Conservation (phyloP, 208 protist species). For the Crithidia bombi region DNA sequence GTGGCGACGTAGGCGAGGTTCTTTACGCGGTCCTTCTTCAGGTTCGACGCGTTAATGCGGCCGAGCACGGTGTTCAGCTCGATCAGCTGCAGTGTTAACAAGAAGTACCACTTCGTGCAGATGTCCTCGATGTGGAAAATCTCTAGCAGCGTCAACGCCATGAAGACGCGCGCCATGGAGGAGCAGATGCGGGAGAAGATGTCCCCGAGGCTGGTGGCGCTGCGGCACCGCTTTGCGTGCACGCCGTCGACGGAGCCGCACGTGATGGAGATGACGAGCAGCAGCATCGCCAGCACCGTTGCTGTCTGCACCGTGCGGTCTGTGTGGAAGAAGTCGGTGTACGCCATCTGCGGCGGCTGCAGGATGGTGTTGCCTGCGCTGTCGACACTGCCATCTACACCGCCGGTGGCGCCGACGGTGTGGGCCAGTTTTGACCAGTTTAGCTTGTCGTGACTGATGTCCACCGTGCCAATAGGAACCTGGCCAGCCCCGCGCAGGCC, state of each 20-base stretch:
- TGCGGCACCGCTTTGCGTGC: slow-evolving; percentile 79
- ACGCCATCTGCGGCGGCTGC: slow-evolving; percentile 17
- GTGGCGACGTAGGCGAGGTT: slow-evolving; percentile 76
- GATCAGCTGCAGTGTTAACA: slow-evolving; percentile 78
- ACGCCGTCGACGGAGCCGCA: slow-evolving; percentile 84
- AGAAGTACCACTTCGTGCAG: slow-evolving; percentile 75
- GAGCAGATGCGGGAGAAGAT: slow-evolving; percentile 86
- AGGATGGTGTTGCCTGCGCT: slow-evolving; percentile 3
- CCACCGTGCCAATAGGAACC: slow-evolving; percentile 26
- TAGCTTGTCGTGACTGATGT: slow-evolving; percentile 19
- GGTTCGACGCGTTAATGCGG: slow-evolving; percentile 83
- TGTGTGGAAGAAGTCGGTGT: slow-evolving; percentile 56
- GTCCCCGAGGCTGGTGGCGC: slow-evolving; percentile 83
- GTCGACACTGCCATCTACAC: not conserved
- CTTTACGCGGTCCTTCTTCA: slow-evolving; percentile 79
- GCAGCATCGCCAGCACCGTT: slow-evolving; percentile 63
- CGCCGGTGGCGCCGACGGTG: not conserved
- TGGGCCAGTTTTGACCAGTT: slow-evolving; percentile 12
- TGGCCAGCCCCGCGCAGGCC: slow-evolving; percentile 52
- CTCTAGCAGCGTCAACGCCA: slow-evolving; percentile 80
- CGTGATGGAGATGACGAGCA: slow-evolving; percentile 67
- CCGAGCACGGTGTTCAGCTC: slow-evolving; percentile 87
- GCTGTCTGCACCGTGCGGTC: slow-evolving; percentile 58
- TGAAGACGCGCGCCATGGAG: slow-evolving; percentile 81
- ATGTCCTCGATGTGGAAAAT: slow-evolving; percentile 69